Conservation (phyloP, 441 rosid genomes). For the Biscutella laevigata region DNA sequence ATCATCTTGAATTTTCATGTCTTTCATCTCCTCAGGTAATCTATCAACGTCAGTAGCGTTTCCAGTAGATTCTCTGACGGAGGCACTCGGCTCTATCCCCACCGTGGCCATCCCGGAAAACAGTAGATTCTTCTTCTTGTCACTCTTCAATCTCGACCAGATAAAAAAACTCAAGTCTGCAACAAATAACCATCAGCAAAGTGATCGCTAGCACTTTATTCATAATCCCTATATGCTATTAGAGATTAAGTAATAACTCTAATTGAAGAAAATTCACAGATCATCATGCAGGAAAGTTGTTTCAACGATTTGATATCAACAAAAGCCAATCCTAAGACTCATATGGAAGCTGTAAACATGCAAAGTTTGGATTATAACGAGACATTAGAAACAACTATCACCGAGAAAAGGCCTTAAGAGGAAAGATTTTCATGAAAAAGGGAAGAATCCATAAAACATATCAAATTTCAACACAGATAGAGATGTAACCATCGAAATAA, state of each 20-base stretch:
- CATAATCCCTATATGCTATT: neutral
- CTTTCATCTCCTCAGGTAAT: constrained; percentile 81
- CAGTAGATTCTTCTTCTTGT: constrained; percentile 14
- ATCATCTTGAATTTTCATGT: constrained; percentile 86
- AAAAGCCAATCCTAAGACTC: neutral
- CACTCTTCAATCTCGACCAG: constrained; percentile 27
- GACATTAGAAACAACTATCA: neutral
- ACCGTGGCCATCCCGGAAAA: constrained; percentile 51
- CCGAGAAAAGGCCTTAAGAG: neutral
- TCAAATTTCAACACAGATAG: constrained; percentile 5
- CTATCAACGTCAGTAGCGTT: constrained; percentile 53
- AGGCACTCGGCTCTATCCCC: constrained; percentile 41
- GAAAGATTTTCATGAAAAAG: neutral
- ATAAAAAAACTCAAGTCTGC: constrained; percentile 20
- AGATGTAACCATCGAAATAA: neutral
- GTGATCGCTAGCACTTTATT: neutral
- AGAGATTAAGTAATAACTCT: neutral
- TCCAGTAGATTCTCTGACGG: constrained; percentile 43
- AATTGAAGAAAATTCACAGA: no score
- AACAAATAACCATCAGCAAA: neutral
- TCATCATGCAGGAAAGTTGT: no score
- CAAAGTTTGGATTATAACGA: constrained; percentile 12
- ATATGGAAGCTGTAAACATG: constrained; percentile 11
- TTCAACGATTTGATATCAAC: neutral
- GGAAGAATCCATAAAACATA: neutral